Percentiles rank a stretch among this genome's conserved stretches.
These are phyloP conservation scores for Penicillium sp. DNA, from an alignment of 2,329 filamentous ascomycete genomes.

Conservation along the genomic window DNA sequence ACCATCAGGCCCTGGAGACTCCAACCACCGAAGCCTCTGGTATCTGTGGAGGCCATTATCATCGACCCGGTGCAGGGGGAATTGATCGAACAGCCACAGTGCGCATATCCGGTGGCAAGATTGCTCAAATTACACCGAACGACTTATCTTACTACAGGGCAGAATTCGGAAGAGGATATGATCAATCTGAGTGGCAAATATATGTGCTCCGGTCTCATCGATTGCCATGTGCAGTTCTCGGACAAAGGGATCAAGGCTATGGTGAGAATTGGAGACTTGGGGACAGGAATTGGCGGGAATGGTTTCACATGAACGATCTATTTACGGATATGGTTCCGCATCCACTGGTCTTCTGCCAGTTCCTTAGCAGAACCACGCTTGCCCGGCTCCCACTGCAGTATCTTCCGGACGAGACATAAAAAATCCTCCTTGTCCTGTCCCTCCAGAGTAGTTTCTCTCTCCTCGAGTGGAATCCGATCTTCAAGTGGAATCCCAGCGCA, in stretches of 20 bases:
- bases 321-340: slow-evolving; percentile 9
- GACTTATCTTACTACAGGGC: background rate
- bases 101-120: slow-evolving; percentile 16
- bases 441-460: slow-evolving; percentile 38
- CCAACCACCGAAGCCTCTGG: slow-evolving; percentile 6
- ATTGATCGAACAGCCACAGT: slow-evolving; percentile 16
- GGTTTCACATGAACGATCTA: too few species aligned
- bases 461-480: slow-evolving; percentile 29
- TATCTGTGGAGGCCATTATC: slow-evolving; percentile 19
- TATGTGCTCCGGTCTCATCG: slow-evolving; percentile 53
- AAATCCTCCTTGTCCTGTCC: slow-evolving; percentile 32
- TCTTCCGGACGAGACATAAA: slow-evolving; percentile 35
- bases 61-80: slow-evolving; percentile 18
- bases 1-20: slow-evolving; percentile 22
- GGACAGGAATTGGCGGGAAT: too few species aligned
- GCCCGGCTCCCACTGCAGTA: slow-evolving; percentile 36
- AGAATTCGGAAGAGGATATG: background rate
- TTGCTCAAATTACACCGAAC: slow-evolving; percentile 8
- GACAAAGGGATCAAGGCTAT: slow-evolving; percentile 57
- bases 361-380: slow-evolving; percentile 33
- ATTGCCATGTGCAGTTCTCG: slow-evolving; percentile 58
- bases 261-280: too few species aligned
- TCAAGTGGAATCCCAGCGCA: slow-evolving; percentile 20
- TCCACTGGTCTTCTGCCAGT: slow-evolving; percentile 31
- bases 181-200: slow-evolving; percentile 48